Evolutionary conservation across 345 rosid species (phyloP).

Genomic region (Gossypium anomalum): DNA sequence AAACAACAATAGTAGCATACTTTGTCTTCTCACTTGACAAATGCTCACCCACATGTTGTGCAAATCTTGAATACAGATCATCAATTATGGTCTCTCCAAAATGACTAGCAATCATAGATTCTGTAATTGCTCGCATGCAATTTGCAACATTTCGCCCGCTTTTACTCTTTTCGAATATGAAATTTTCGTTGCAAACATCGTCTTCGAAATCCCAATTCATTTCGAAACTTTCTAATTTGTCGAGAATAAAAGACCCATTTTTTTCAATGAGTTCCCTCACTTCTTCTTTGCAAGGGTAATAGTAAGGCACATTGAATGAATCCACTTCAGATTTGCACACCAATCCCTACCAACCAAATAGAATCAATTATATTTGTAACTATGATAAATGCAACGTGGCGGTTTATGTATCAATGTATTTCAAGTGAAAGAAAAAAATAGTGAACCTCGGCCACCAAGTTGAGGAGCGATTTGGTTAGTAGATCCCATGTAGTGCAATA

Average conservation of each 20-base stretch:
- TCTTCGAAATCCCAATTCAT: conserved; percentile 8
- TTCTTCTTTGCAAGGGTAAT: neutral
- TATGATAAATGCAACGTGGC: no score
- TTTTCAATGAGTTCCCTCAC: neutral
- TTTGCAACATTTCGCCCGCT: conserved; percentile 10
- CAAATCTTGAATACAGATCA: conserved; percentile 9
- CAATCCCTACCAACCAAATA: neutral
- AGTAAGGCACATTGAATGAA: neutral
- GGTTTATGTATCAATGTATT: neutral
- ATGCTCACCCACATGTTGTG: neutral
- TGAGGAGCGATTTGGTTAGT: conserved; percentile 27
- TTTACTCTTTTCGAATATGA: neutral
- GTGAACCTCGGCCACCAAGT: conserved; percentile 19
- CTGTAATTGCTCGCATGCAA: conserved; percentile 5
- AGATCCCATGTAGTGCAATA: conserved; percentile 19
- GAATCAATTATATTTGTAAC: no score
- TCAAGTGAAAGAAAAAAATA: neutral
- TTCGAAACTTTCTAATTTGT: conserved; percentile 21
- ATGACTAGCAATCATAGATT: conserved; percentile 17
- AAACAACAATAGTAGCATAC: neutral
- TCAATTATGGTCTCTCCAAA: conserved; percentile 21
- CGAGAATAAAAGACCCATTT: neutral
- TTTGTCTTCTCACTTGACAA: neutral
- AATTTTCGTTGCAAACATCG: neutral
- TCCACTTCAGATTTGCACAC: neutral